Conservation (phyloP, 1,284 basidiomycete species). For the Volvariella volvacea region DNA sequence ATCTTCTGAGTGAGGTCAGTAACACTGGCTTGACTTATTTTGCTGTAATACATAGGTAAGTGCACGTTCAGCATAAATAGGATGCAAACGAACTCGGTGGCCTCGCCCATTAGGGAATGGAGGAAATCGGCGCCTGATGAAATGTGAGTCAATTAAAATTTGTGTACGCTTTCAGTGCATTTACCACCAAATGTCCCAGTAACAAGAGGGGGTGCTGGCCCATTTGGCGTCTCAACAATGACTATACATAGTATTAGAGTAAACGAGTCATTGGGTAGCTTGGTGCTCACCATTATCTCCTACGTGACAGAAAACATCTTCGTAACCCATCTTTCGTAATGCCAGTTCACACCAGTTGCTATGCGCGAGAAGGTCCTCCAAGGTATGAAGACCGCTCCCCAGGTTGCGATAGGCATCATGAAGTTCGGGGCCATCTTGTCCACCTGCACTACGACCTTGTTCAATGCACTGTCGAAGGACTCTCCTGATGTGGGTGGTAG, state of each 20-base stretch:
- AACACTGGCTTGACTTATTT: constrained; percentile 69
- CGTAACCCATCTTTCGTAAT: constrained; percentile 66
- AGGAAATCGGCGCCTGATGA: constrained; percentile 62
- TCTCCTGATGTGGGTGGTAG: constrained; percentile 68
- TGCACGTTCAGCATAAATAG: neutral
- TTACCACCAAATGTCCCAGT: constrained; percentile 74
- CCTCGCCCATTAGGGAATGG: constrained; percentile 58
- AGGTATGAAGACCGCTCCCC: constrained; percentile 65
- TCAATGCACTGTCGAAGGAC: constrained; percentile 61
- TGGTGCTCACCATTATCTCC: constrained; percentile 55
- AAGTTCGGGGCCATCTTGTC: constrained; percentile 49
- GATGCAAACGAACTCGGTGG: constrained; percentile 40
- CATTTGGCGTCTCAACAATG: constrained; percentile 63
- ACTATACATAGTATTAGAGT: constrained; percentile 25
- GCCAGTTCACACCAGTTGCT: constrained; percentile 77
- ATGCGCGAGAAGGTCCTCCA: constrained; percentile 77
- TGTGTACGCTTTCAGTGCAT: constrained; percentile 5
- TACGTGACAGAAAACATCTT: constrained; percentile 80
- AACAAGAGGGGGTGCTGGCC: constrained; percentile 70
- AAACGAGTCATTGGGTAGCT: neutral
- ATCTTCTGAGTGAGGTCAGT: constrained; percentile 74
- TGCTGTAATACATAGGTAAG: constrained; percentile 23
- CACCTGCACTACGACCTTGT: constrained; percentile 46
- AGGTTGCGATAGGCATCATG: constrained; percentile 73
- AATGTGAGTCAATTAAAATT: neutral